These are phyloP conservation scores for Echites panduratus DNA, from an alignment of 257 asterid species.

Conservation along the genomic window DNA sequence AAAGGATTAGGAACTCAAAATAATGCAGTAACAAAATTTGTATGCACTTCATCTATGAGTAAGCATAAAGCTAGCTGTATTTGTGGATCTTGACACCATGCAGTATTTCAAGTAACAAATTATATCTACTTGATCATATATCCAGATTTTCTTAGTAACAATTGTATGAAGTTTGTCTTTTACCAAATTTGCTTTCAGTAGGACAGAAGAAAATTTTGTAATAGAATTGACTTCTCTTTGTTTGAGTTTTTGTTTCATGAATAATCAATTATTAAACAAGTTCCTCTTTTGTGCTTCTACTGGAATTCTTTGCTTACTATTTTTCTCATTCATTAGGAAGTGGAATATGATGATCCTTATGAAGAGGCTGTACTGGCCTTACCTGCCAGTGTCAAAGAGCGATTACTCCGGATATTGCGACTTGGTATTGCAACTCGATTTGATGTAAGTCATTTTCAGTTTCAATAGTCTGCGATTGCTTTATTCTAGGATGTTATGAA, in stretches of 20 bases:
- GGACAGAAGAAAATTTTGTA: background rate
- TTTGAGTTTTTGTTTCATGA: constrained; percentile 2
- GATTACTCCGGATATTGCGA: constrained; percentile 75
- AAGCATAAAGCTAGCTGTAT: background rate
- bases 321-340: constrained; percentile 25
- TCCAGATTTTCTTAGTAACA: background rate
- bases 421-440: constrained; percentile 82
- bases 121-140: background rate
- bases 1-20: background rate
- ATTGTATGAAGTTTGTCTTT: background rate
- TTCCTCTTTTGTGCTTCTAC: background rate
- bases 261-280: background rate
- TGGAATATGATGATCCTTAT: constrained; percentile 58
- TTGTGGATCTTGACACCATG: background rate
- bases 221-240: background rate
- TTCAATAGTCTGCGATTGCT: background rate
- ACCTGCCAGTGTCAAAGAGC: constrained; percentile 74
- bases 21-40: background rate
- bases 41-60: background rate
- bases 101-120: background rate
- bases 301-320: background rate
- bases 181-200: background rate
- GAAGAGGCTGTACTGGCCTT: constrained; percentile 77
- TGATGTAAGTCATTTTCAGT: constrained; percentile 54
- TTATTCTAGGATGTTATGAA: constrained; percentile 1